Evolutionary conservation across 371 early-diverging fungal species (phyloP), one percentile per base, ranked within the genome.

Genomic region (Mortierella sp.): DNA sequence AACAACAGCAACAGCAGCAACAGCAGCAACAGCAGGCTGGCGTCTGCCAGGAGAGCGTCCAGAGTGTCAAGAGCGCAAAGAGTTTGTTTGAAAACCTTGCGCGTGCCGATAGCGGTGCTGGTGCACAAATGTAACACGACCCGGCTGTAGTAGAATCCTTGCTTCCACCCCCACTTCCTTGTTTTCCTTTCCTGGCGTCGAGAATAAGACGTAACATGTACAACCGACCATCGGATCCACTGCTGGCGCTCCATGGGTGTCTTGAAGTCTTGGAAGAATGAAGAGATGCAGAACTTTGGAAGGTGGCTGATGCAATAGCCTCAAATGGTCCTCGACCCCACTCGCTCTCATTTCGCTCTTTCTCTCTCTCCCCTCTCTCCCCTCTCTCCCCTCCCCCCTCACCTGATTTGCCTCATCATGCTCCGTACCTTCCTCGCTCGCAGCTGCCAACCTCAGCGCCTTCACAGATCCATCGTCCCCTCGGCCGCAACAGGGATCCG

Each of bases 391-490:
- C 57, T 17, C 31, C 28, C 27, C 44, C 56, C 24, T 46, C 22
- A 48, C 51, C 54, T 10, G 10, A 7, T 48, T 19, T 8, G 16
- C 29, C 40, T 6, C 34, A 54, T 40, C 54, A 72, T 72, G 73
- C 63, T 72, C 45, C 73, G 73, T 46, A 61, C 73, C 58, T 72
- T 72, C 73, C 53, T 72, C 59, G 46, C 67, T 21, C 73, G 73
- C 53, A 57, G 62, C 55, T 61, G 46, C 55, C 61, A 54, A 21
- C 66, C 66, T 44, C 71, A 71, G 63, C 63, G 62, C 43, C 34
- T 72, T 21, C 37, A 40, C 27, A 50, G 67, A 46, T 49, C 63
- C 7, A 13, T 60, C 28, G 47, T 51, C 9, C 52, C 58, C 27
- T 25, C 68, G 14, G 27, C 61, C 12, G 13, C 65, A 16, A 54